phyloP scores from a whole-genome alignment of 345 rosid species.

The Corchorus olitorius region DNA sequence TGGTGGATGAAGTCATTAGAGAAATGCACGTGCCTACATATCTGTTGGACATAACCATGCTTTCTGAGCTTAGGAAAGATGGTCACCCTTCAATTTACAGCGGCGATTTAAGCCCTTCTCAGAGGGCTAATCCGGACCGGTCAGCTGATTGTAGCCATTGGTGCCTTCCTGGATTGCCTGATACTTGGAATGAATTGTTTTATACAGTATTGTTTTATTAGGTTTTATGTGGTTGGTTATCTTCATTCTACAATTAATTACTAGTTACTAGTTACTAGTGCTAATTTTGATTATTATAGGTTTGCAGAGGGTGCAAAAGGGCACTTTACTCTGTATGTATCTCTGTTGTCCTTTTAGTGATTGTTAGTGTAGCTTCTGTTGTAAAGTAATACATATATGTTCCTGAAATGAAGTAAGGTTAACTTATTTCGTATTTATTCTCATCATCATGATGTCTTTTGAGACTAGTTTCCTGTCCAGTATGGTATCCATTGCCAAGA shows the following conservation, averaged over 20 bases:
- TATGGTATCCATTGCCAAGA: not conserved
- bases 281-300: constrained; percentile 9
- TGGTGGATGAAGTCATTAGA: constrained; percentile 56
- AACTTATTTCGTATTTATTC: not conserved
- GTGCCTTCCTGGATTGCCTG: constrained; percentile 99
- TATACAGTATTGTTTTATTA: constrained; percentile 62
- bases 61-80: constrained; percentile 83
- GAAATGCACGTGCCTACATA: constrained; percentile 56
- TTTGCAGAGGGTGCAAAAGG: constrained; percentile 15
- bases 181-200: constrained; percentile 88
- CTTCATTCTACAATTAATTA: not conserved
- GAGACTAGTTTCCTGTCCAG: not conserved
- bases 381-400: not conserved
- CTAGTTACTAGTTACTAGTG: not conserved
- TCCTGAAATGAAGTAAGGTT: constrained; percentile 15
- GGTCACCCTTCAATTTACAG: constrained; percentile 95
- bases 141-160: constrained; percentile 99
- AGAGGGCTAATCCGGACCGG: constrained; percentile 63
- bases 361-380: constrained; percentile 10
- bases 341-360: not conserved
- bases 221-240: not conserved
- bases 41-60: constrained; percentile 80
- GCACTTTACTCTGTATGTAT: constrained; percentile 16
- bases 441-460: not conserved
- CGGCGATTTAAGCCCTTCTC: constrained; percentile 67